Evolutionary conservation across 805 yeast genomes (phyloP).

Genomic region (Candida peoriensis): DNA sequence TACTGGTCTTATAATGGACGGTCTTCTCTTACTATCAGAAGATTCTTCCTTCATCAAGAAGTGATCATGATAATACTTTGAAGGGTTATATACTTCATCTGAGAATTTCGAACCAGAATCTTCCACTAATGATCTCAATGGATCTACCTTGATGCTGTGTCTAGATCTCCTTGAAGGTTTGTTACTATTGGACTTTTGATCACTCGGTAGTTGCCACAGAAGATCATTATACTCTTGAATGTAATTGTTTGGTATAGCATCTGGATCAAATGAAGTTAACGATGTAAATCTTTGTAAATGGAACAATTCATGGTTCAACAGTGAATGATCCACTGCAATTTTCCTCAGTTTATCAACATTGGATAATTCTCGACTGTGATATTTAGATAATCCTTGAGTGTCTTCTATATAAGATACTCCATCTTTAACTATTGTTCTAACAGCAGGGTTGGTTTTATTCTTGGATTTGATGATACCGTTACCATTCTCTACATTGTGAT

Average conservation of each 20-base stretch:
- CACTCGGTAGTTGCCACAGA: constrained; percentile 23
- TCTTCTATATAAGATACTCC: constrained; percentile 5
- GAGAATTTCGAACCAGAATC: constrained; percentile 9
- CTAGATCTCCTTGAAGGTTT: constrained; percentile 15
- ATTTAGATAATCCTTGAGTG: neutral
- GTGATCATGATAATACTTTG: constrained; percentile 17
- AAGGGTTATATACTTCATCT: constrained; percentile 17
- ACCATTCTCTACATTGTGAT: constrained; percentile 2
- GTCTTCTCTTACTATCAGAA: constrained; percentile 1
- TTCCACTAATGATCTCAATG: constrained; percentile 14
- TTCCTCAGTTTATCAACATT: constrained; percentile 34
- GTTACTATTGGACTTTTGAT: constrained; percentile 4
- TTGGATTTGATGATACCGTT: neutral
- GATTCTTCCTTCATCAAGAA: constrained; percentile 11
- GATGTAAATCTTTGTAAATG: constrained; percentile 60
- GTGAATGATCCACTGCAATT: constrained; percentile 40
- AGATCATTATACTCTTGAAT: constrained; percentile 26
- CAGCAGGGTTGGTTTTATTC: neutral
- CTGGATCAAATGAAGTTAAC: constrained; percentile 58
- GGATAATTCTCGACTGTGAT: constrained; percentile 2
- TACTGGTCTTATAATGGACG: constrained; percentile 1
- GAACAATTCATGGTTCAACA: constrained; percentile 54
- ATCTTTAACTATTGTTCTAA: constrained; percentile 3
- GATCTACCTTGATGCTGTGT: constrained; percentile 20
- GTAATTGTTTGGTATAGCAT: constrained; percentile 31